These are phyloP conservation scores for Penicillium lividum DNA, from an alignment of 495 filamentous ascomycete genomes.

Conservation along the genomic window DNA sequence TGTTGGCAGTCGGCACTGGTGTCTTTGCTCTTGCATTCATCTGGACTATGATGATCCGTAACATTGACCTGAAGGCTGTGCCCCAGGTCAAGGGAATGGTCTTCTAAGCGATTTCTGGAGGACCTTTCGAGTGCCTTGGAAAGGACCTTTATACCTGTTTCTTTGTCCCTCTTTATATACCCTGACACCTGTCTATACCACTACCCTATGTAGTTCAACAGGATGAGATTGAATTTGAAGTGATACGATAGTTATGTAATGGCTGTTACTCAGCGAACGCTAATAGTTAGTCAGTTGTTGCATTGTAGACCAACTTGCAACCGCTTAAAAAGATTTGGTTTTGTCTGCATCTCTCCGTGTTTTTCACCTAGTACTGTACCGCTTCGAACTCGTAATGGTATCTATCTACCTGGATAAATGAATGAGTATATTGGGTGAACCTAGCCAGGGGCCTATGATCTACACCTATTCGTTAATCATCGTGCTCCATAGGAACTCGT, in stretches of 20 bases:
- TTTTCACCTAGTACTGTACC: background rate
- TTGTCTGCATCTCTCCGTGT: background rate
- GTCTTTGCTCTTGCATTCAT: slow-evolving; percentile 47
- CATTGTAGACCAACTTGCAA: background rate
- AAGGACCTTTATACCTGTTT: background rate
- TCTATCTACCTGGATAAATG: no score
- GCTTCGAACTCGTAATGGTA: no score
- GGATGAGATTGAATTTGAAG: background rate
- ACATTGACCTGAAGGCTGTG: slow-evolving; percentile 54
- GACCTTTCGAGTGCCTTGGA: background rate
- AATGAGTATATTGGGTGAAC: no score
- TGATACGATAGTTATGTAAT: background rate
- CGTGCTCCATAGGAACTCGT: no score
- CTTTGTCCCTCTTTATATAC: slow-evolving; percentile 2
- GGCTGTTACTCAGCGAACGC: no score
- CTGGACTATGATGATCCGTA: slow-evolving; percentile 46
- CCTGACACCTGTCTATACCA: background rate
- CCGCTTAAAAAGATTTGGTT: background rate
- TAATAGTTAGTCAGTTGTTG: slow-evolving; percentile 1
- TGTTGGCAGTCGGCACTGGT: slow-evolving; percentile 49
- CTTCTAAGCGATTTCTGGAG: slow-evolving; percentile 7
- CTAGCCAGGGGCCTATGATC: no score
- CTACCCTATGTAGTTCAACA: background rate
- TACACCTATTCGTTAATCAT: no score
- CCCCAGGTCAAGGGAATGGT: slow-evolving; percentile 34